These are phyloP conservation scores for Podospora fimiseda DNA, from an alignment of 495 filamentous ascomycete species.

Conservation along the genomic window DNA sequence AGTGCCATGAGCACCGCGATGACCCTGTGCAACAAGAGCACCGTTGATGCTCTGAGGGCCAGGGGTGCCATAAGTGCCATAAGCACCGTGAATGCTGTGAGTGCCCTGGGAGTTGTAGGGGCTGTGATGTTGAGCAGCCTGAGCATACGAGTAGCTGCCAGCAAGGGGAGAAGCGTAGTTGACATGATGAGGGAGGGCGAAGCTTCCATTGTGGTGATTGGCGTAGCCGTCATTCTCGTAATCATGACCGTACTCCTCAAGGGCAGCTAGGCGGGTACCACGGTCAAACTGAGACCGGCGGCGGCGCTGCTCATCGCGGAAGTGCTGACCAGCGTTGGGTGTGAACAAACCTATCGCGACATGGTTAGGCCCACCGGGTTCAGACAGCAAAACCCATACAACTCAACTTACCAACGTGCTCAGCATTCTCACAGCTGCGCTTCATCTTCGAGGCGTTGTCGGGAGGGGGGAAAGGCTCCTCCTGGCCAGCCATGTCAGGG, in stretches of 20 bases:
- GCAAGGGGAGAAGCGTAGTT: too few species aligned
- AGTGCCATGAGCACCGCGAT: too few species aligned
- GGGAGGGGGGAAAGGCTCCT: constrained; percentile 66
- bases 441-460: constrained; percentile 84
- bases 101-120: too few species aligned
- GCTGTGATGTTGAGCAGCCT: too few species aligned
- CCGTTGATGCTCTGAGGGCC: too few species aligned
- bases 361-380: neutral
- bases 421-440: constrained; percentile 76
- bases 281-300: constrained; percentile 73
- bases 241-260: constrained; percentile 58
- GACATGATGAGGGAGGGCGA: too few species aligned
- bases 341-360: constrained; percentile 57
- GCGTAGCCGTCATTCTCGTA: constrained; percentile 35
- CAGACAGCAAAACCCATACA: too few species aligned
- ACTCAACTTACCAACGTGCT: constrained; percentile 64
- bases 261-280: constrained; percentile 54
- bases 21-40: too few species aligned
- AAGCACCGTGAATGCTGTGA: too few species aligned
- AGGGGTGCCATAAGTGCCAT: too few species aligned
- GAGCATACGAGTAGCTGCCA: too few species aligned
- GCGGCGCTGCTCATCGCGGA: constrained; percentile 68
- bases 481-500: constrained; percentile 43
- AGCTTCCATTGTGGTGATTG: constrained; percentile 28
- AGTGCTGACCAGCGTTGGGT: constrained; percentile 63